Base-by-base conservation (phyloP, 2,329 filamentous ascomycete genomes). In the Myrmaecium sp. region DNA sequence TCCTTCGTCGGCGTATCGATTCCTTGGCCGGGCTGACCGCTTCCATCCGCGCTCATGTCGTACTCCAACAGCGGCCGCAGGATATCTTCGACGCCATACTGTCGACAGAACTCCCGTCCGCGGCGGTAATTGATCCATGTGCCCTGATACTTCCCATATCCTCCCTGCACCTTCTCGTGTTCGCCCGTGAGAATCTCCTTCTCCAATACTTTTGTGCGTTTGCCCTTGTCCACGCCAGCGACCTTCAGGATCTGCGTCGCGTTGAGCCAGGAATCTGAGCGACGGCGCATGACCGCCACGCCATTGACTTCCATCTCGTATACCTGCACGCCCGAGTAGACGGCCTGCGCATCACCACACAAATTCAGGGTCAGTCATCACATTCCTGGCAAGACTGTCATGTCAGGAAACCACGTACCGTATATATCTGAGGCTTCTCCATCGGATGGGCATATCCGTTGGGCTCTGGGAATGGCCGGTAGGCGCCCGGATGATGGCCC, bases 281-380 rank as follows among this genome's bases (percentile, higher is more conserved):
- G 76, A 31, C 89, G 75, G 49, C 89, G 81, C 89, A 98, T 98
- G 26, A 95, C 84, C 14, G 83, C 82, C 37, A 98, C 64, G 23
- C 70, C 71, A 49, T 93, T 91, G 33, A 95, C 79, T 51, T 94
- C 84, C 83, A 95, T 94, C 55, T 98, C 89, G 58, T 95, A 98
- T 10, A 98, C 89, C 33, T 86, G 76, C 23, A 95, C 82, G 38
- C 84, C 83, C 5, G 86, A 95, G 52, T 95, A 95, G 21, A 91
- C 79, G 33, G 86, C 86, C 72, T 70, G 34, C 38, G 29, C 23
- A 17, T 20, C n/a, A 14, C 20, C 25, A 4, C 28, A 26, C 9
- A 14, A 20, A 20, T 8, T 8, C 8, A 9, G 8, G 8, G 13
- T 8, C 8, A 24, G 8, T 8, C 13, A 13, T 9, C 22, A 9